Percentiles rank a stretch among this genome's conserved stretches.
phyloP scores from a whole-genome alignment of 106 monocot genomes.

The Dendrobium chrysotoxum region DNA sequence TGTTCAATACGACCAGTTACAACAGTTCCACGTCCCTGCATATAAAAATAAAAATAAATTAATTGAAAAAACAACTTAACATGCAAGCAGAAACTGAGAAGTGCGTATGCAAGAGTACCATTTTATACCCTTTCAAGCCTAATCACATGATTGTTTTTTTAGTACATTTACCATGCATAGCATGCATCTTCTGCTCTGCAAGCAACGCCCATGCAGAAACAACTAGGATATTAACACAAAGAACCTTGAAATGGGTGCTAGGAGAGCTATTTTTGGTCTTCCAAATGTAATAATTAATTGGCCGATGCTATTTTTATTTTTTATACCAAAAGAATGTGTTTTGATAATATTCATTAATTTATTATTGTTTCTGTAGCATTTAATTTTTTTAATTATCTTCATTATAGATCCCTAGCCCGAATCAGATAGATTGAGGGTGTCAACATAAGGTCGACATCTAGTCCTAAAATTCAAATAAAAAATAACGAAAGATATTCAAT shows the following conservation, averaged over 20 bases:
- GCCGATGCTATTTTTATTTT: neutral
- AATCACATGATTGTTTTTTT: neutral
- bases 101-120: neutral
- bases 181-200: neutral
- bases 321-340: neutral
- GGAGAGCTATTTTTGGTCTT: neutral
- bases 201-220: neutral
- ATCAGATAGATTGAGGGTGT: neutral
- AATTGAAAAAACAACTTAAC: neutral
- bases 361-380: neutral
- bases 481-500: neutral
- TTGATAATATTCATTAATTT: neutral
- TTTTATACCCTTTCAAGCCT: neutral
- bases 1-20: conserved; percentile 65
- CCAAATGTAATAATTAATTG: neutral
- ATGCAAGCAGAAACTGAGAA: neutral
- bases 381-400: neutral
- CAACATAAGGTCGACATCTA: neutral
- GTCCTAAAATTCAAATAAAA: neutral
- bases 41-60: neutral
- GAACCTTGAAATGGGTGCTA: neutral
- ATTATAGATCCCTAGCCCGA: neutral
- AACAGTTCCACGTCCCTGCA: conserved; percentile 75
- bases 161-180: neutral
- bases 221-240: neutral